These are phyloP conservation scores for Evansstolkia leycettana DNA, from an alignment of 495 filamentous ascomycete genomes.

Conservation along the genomic window DNA sequence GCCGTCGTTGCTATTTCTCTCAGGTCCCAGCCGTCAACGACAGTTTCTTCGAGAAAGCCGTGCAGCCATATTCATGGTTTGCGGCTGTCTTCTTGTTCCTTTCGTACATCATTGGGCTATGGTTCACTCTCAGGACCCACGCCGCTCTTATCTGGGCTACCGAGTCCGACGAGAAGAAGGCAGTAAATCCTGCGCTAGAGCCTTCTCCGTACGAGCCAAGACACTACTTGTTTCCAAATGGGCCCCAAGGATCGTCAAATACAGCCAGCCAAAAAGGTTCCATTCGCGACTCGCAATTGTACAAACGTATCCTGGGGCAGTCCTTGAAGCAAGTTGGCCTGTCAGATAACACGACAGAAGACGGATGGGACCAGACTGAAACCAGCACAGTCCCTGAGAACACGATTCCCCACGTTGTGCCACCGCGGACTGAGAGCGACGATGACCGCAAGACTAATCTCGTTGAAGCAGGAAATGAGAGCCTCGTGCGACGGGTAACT, in stretches of 20 bases:
- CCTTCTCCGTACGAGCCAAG: slow-evolving; percentile 29
- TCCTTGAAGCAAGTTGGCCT: slow-evolving; percentile 71
- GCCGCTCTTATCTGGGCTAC: slow-evolving; percentile 94
- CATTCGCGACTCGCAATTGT: slow-evolving; percentile 76
- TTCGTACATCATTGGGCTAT: slow-evolving; percentile 85
- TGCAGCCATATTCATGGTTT: slow-evolving; percentile 86
- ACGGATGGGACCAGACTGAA: slow-evolving; percentile 26
- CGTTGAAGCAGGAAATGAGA: slow-evolving; percentile 65
- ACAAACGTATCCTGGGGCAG: slow-evolving; percentile 87
- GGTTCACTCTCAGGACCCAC: slow-evolving; percentile 94
- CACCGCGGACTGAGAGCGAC: slow-evolving; percentile 32
- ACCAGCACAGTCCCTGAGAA: slow-evolving; percentile 8
- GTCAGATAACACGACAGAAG: slow-evolving; percentile 33
- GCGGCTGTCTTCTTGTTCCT: slow-evolving; percentile 77
- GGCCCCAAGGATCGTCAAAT: slow-evolving; percentile 17
- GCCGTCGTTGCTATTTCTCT: slow-evolving; percentile 85
- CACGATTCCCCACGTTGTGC: slow-evolving; percentile 55
- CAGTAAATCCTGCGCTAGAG: slow-evolving; percentile 25
- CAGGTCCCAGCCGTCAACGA: slow-evolving; percentile 79
- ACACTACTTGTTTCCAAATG: slow-evolving; percentile 18
- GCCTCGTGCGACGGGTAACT: slow-evolving; percentile 67
- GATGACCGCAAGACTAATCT: slow-evolving; percentile 31
- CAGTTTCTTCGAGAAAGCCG: slow-evolving; percentile 76
- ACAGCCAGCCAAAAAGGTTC: slow-evolving; percentile 18
- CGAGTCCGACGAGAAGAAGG: slow-evolving; percentile 75